These are phyloP conservation scores for Circinella umbellata DNA, from an alignment of 371 early-diverging fungal species.

Conservation along the genomic window DNA sequence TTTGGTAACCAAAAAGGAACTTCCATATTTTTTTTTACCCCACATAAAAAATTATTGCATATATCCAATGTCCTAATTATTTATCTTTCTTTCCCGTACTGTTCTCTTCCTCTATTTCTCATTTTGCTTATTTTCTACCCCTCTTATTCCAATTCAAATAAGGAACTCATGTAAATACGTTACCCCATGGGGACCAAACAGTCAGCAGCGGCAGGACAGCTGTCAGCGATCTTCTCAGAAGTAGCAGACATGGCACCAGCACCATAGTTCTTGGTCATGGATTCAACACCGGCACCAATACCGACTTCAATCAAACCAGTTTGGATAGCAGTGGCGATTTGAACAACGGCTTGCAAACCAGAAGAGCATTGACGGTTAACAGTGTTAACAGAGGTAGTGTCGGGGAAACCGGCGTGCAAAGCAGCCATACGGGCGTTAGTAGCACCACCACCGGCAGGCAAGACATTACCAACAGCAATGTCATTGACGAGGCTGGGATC, in stretches of 20 bases:
- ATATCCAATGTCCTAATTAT: background rate
- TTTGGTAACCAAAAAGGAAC: too few species aligned
- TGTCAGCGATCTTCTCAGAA: conserved; percentile 75
- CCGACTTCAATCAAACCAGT: conserved; percentile 94
- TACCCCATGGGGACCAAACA: conserved; percentile 89
- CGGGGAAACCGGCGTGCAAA: conserved; percentile 94
- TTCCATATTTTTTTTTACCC: background rate
- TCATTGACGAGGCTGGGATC: conserved; percentile 93
- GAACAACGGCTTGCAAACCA: conserved; percentile 94
- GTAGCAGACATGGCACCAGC: conserved; percentile 74
- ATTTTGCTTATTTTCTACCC: background rate
- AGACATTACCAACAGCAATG: conserved; percentile 94
- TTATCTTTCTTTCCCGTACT: background rate
- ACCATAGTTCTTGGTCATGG: conserved; percentile 95
- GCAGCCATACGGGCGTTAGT: conserved; percentile 95
- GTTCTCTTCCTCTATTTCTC: background rate
- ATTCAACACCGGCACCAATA: conserved; percentile 98
- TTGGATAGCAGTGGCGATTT: conserved; percentile 91
- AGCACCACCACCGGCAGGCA: conserved; percentile 94
- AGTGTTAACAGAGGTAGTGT: conserved; percentile 81
- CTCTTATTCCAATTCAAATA: too few species aligned
- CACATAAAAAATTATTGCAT: background rate
- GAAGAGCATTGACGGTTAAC: conserved; percentile 98
- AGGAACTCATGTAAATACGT: conserved; percentile 1
- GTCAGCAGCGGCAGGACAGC: conserved; percentile 76